Evolutionary conservation across 176 grass and related monocot genomes (phyloP), one percentile per base, ranked within the genome.

Genomic region (Chloris gayana): DNA sequence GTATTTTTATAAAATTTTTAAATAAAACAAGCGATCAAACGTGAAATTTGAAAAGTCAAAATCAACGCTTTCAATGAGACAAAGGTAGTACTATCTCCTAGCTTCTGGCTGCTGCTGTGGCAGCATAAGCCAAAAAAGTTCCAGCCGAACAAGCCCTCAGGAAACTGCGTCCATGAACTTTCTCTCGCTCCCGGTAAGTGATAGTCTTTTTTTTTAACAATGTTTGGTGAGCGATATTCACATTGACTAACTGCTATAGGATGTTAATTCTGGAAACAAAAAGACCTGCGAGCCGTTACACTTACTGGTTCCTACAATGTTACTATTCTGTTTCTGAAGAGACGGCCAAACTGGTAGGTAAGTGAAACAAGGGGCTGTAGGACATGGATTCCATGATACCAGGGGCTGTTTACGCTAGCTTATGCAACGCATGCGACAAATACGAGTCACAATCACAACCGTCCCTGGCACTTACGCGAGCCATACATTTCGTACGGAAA

Each of bases 371-470:
- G 31, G 33, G 50, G 78, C 78, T 81, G 4, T 7, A 70, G 78
- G 29, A 22, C 78, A 81, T 76, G 39, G 78, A 82, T 87, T 87
- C 64, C 53, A 41, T 14, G 41, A 64, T 53, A 79, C 74, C 42
- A 32, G 39, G 31, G 44, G 66, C 57, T 4, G 14, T 13, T 10
- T n/a, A 47, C 9, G 6, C 58, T 57, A 6, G 69, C 60, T 80
- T 44, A 79, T 15, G 68, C 58, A 51, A 14, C 0, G 24, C 1
- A 14, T 34, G 39, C 8, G 24, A 58, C 70, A 32, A 22, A 34
- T 5, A 69, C 15, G 4, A 7, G 6, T 10, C n/a, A n/a, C n/a
- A 21, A 30, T 68, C 35, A 38, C 21, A 44, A 24, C 70, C 30
- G 21, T 54, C 29, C 29, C 29, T 14, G 18, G 29, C 70, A 12